Conservation (phyloP, 495 filamentous ascomycete species). For the Aspergillus haitiensis region DNA sequence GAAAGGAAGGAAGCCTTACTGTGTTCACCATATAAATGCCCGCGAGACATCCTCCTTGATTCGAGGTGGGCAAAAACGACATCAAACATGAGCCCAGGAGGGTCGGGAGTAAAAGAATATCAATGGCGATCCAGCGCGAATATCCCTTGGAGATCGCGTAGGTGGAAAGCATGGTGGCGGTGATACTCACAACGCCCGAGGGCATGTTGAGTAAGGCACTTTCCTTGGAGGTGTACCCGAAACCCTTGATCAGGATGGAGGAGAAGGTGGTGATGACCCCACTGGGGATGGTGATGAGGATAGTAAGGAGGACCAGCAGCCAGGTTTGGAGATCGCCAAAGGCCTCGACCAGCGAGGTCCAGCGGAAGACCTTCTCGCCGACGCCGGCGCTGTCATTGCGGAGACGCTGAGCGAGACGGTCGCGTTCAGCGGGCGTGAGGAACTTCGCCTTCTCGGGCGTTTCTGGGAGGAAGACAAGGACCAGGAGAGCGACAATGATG, state of each 20-base stretch:
- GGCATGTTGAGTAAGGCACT: constrained; percentile 65
- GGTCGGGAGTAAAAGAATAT: constrained; percentile 38
- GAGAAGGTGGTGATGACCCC: constrained; percentile 54
- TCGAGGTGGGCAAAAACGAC: constrained; percentile 51
- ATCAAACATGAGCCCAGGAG: constrained; percentile 58
- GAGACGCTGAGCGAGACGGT: constrained; percentile 31
- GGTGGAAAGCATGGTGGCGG: constrained; percentile 53
- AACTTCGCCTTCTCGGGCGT: constrained; percentile 54
- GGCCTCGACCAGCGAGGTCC: constrained; percentile 34
- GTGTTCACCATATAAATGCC: constrained; percentile 65
- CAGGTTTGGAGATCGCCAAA: constrained; percentile 42
- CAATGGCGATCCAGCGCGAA: constrained; percentile 49
- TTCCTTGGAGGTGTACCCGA: constrained; percentile 43
- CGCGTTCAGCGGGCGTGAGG: constrained; percentile 51
- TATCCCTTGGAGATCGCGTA: constrained; percentile 39
- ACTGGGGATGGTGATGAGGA: constrained; percentile 51
- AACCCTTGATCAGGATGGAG: constrained; percentile 46
- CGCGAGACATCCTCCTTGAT: constrained; percentile 51
- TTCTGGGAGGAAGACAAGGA: constrained; percentile 54
- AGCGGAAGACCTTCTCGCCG: constrained; percentile 42
- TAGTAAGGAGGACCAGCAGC: constrained; percentile 45
- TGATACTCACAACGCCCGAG: constrained; percentile 58
- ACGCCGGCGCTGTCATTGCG: constrained; percentile 55
- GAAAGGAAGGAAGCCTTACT: constrained; percentile 21
- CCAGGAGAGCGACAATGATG: constrained; percentile 48